Base-by-base conservation (phyloP, 1,284 basidiomycete species). In the Ustilago cynodontis region DNA sequence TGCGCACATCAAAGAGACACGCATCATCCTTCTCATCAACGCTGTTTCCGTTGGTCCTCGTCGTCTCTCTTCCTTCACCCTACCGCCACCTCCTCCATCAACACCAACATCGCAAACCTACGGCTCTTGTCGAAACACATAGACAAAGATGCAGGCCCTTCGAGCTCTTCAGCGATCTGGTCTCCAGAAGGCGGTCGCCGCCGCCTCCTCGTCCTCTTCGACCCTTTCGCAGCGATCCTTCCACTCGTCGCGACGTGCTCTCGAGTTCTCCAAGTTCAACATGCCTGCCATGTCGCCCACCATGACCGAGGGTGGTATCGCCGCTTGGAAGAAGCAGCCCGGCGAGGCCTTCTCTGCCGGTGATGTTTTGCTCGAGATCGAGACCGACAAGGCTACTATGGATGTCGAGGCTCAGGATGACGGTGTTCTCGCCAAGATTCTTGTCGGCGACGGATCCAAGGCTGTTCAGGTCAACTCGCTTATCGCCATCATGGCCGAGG, bases 201-300 rank as follows among this genome's bases (percentile, higher is more conserved):
- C 69, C 58, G 59, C 72, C 35, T 69, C 71, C 33, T 65, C 69
- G 50, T 69, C 71, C 11, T 62, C 59, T 9, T 59, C 67, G 63
- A 59, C 74, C 20, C 65, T 76, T 49, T 64, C 73, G 53, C 73
- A 76, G 35, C 74, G 75, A 37, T 73, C 70, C 54, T 77, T 77
- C 70, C 70, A 72, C 66, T 77, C 75, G 53, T 77, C 75, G 60
- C 70, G 70, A 61, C 62, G 62, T 53, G 70, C 67, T 50, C 75
- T 77, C 68, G 75, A 65, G 50, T 72, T 77, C 63, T 67, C 75
- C 79, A 94, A 92, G 87, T 97, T 99, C 89, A 89, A 92, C 80
- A 98, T 99, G 95, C 96, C 96, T 67, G 96, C 84, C 66, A 99
- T 99, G 97, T 97, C 94, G 79, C 96, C 96, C 56, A 99, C 96